Percentiles rank a stretch among this genome's conserved stretches.
These are phyloP conservation scores for Beta vulgaris DNA, from an alignment of 148 eudicot species.

Conservation along the genomic window DNA sequence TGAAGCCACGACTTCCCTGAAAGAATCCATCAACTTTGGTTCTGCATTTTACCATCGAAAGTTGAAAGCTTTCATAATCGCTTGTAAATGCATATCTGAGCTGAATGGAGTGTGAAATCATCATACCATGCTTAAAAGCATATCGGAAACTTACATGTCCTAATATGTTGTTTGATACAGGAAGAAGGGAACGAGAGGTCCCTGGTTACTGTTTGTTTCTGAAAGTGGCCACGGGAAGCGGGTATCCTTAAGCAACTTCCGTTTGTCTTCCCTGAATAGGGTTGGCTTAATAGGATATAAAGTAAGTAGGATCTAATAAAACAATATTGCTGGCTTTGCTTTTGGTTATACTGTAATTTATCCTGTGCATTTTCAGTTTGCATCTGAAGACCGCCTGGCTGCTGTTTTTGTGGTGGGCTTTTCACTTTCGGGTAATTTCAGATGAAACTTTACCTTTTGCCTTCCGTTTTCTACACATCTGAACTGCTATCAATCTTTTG, in stretches of 20 bases:
- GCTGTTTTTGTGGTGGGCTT: constrained; percentile 93
- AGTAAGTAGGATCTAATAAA: constrained; percentile 38
- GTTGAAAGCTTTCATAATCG: no score
- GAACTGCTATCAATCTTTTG: constrained; percentile 11
- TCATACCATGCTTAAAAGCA: no score
- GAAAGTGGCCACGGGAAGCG: constrained; percentile 93
- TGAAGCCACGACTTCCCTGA: no score
- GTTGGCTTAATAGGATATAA: constrained; percentile 86
- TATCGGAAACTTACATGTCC: no score
- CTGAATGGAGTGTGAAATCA: no score
- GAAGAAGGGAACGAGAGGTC: constrained; percentile 51
- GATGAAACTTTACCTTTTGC: not conserved
- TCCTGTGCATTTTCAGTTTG: constrained; percentile 47
- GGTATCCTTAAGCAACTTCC: constrained; percentile 87
- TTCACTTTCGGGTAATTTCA: constrained; percentile 65
- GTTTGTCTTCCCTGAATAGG: constrained; percentile 58
- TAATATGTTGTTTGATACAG: constrained; percentile 29
- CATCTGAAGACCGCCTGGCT: constrained; percentile 81
- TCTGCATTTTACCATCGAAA: no score
- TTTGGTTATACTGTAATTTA: constrained; percentile 1
- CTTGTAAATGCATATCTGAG: no score
- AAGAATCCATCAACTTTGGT: no score
- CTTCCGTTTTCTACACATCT: not conserved
- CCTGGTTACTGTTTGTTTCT: constrained; percentile 91
- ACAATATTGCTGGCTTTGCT: not conserved